Base-by-base conservation (phyloP, 768 basidiomycete species). In the Mycena leptocephala region DNA sequence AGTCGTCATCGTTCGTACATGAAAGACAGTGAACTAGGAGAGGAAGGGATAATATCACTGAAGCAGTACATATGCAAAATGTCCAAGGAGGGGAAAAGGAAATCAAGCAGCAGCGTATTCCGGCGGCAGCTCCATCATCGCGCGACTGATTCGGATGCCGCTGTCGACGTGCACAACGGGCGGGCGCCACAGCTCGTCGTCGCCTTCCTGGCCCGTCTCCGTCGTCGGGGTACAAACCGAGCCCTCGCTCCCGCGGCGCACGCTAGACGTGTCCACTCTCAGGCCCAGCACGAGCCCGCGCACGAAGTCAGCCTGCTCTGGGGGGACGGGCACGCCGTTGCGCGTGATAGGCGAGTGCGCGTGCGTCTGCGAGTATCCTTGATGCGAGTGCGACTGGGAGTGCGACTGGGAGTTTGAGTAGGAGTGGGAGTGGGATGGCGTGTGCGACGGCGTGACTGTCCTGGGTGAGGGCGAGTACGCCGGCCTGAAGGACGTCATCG, bases 301-400 rank as follows among this genome's bases (percentile, higher is more conserved):
- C 16, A 78, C 74, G 30, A 68, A 37, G 20, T 67, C 74, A 6
- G 61, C 77, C 56, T 78, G 58, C 11, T 69, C 70, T 10, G 70
- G 70, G 20, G 62, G 74, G 14, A 78, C 63, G 32, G 74, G 77
- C 7, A 68, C 71, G 32, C 77, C 77, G 67, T 78, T 68, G 56
- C 74, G 77, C 33, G 74, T 78, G 3, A 78, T 66, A 11, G 77
- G 77, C 24, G 77, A 76, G 32, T 78, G 70, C 20, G 32, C 28
- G 7, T 67, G 58, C 32, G 39, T 33, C 32, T 43, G 35, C 22
- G 72, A 74, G 55, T 75, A 51, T 51, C 18, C 16, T 53, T 6
- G 28, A 26, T 64, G 61, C 48, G 58, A 55, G 48, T 43, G 74
- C 43, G 77, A 76, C 41, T 75, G 65, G 3, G 39, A 18, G 20